A percentile compares a stretch with the other conserved stretches of the same genome.
phyloP scores from a whole-genome alignment of 2,329 filamentous ascomycete genomes.

The Diplodia intermedia region DNA sequence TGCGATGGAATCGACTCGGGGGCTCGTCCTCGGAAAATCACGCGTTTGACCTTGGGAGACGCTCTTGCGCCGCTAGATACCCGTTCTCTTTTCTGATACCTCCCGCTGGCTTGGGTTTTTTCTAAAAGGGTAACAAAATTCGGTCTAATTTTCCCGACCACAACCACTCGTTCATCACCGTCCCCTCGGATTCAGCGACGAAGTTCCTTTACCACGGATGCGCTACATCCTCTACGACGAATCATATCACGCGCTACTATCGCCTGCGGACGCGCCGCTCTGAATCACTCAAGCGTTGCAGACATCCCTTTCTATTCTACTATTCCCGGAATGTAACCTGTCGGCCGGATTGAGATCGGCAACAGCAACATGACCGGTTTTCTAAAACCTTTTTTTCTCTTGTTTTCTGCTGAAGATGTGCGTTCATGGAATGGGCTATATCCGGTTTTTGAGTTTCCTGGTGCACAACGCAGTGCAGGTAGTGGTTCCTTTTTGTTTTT shows the following conservation, averaged over 20 bases:
- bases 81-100: conserved; percentile 28
- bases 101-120: conserved; percentile 33
- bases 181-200: conserved; percentile 24
- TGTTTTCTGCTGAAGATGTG: conserved; percentile 26
- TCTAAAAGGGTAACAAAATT: conserved; percentile 27
- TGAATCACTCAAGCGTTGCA: conserved; percentile 16
- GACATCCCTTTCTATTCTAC: conserved; percentile 11
- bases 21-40: conserved; percentile 23
- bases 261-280: conserved; percentile 4
- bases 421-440: conserved; percentile 29
- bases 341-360: conserved; percentile 1
- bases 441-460: conserved; percentile 25
- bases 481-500: conserved; percentile 2
- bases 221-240: conserved; percentile 24
- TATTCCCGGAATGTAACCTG: conserved; percentile 6
- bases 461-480: conserved; percentile 15
- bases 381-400: conserved; percentile 3
- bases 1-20: conserved; percentile 11
- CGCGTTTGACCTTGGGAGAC: conserved; percentile 23
- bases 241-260: conserved; percentile 24
- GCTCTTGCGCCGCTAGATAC: conserved; percentile 32
- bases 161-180: conserved; percentile 25
- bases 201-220: conserved; percentile 18
- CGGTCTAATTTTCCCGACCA: conserved; percentile 29
- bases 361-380: conserved; percentile 8